Evolutionary conservation across 169 alveolate species (phyloP), one percentile per base, ranked within the genome.

Genomic region (Plasmodium inui): DNA sequence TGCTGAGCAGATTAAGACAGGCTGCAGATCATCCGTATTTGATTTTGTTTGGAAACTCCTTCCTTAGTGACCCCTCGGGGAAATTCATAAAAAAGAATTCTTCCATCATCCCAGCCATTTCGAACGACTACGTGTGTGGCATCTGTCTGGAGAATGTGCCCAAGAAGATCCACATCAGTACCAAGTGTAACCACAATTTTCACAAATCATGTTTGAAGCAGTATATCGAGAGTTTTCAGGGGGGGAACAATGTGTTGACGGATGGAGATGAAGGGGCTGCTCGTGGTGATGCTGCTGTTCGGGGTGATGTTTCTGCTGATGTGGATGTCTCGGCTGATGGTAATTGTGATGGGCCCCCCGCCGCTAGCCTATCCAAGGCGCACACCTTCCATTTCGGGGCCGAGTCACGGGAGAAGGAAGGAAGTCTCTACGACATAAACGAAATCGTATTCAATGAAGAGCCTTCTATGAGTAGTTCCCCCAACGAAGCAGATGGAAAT

Each of bases 11-110:
- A 57, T 95, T 97, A 55, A 95, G 99, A 19, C 98, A 97, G 92
- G 99, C 99, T 10, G 99, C 97, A 22, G 98, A 97, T 78, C 99
- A 98, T 71, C 99, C 99, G 1, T 97, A 97, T 80, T 94, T 98
- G 88, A 97, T 97, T 78, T 91, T 97, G 22, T 97, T 97, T 85
- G 98, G 98, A 14, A 95, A 97, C 46, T 92, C 95, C 14, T 92
- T 93, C 82, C 90, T 95, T 34, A 76, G 92, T 32, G 97, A 95
- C 72, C 97, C 96, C 28, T 81, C 88, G 37, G 82, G 92, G 17
- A 95, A 92, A 72, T 94, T 94, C 61, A 95, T 88, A 34, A 93
- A 92, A 57, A 82, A 84, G 61, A 85, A 92, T 73, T 84, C 94
- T 28, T 6, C 83, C 37, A 83, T 89, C 14, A 91, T 94, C 17